Conservation (phyloP, 2,329 filamentous ascomycete species). For the Metarhizium rileyi region DNA sequence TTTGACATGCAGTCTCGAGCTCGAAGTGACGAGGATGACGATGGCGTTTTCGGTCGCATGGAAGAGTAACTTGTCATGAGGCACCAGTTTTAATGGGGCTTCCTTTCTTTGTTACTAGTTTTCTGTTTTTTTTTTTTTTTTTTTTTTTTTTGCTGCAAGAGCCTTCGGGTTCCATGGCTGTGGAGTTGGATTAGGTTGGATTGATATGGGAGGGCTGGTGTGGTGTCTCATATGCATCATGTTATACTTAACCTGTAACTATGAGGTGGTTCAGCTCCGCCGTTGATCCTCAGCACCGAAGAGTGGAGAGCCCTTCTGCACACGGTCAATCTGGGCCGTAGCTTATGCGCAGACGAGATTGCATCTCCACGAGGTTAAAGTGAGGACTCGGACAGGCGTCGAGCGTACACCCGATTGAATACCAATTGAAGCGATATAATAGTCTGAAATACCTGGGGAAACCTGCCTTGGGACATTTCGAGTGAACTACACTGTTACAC, state of each 20-base stretch:
- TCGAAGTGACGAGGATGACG: slow-evolving; percentile 80
- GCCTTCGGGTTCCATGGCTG: slow-evolving; percentile 13
- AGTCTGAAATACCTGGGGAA: neutral
- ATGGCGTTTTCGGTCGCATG: slow-evolving; percentile 93
- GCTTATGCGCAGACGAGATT: slow-evolving; percentile 23
- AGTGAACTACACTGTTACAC: neutral
- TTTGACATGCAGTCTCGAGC: slow-evolving; percentile 51
- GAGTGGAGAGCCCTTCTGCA: slow-evolving; percentile 43
- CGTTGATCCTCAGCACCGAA: slow-evolving; percentile 56
- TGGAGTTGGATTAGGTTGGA: slow-evolving; percentile 24
- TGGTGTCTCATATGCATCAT: slow-evolving; percentile 41
- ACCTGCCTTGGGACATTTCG: neutral
- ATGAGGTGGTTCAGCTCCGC: slow-evolving; percentile 53
- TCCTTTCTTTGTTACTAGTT: too few species aligned
- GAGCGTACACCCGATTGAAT: slow-evolving; percentile 45
- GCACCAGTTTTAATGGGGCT: too few species aligned
- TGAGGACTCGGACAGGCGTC: slow-evolving; percentile 52
- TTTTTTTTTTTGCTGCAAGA: slow-evolving; percentile 3
- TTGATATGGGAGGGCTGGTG: slow-evolving; percentile 21
- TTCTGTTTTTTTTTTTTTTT: neutral
- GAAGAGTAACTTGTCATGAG: slow-evolving; percentile 55
- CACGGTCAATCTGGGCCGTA: slow-evolving; percentile 12
- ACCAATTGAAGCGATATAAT: slow-evolving; percentile 18
- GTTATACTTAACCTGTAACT: slow-evolving; percentile 30
- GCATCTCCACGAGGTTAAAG: slow-evolving; percentile 62